These are phyloP conservation scores for Calonectria pauciramosa DNA, from an alignment of 2,329 filamentous ascomycete species.

Conservation along the genomic window DNA sequence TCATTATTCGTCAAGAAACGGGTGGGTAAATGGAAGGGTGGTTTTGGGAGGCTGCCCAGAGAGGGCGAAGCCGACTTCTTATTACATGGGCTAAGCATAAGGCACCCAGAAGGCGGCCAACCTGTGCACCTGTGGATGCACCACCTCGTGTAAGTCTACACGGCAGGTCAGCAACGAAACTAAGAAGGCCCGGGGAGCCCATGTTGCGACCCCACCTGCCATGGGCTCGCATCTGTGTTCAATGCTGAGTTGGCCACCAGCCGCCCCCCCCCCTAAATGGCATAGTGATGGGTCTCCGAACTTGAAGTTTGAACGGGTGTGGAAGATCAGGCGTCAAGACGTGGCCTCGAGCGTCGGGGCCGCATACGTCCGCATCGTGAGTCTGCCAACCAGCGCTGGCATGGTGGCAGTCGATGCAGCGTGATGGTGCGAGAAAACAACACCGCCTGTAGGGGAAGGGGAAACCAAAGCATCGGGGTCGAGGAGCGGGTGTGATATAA, in stretches of 20 bases:
- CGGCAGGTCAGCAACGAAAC: constrained; percentile 3
- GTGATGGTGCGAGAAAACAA: constrained; percentile 21
- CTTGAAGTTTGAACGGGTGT: constrained; percentile 14
- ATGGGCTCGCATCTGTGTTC: constrained; percentile 9
- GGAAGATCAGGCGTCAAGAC: constrained; percentile 31
- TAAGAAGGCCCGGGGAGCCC: background rate
- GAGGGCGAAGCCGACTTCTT: background rate
- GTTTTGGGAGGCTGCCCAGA: background rate
- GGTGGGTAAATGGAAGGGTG: background rate
- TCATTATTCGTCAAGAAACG: constrained; percentile 1
- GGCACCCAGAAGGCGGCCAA: constrained; percentile 14
- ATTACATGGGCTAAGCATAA: constrained; percentile 2
- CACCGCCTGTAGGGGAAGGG: background rate
- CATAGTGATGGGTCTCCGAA: background rate
- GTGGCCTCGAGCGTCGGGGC: constrained; percentile 6
- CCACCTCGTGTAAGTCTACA: constrained; percentile 10
- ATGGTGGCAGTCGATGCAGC: constrained; percentile 25
- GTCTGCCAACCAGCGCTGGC: constrained; percentile 27
- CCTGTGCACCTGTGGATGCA: constrained; percentile 6
- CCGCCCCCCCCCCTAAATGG: background rate
- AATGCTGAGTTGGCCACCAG: constrained; percentile 14
- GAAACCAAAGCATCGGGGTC: constrained; percentile 5
- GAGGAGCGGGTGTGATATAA: constrained; percentile 23
- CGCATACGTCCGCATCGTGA: constrained; percentile 17
- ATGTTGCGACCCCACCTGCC: constrained; percentile 7